phyloP scores from a whole-genome alignment of 768 basidiomycete species.

The Russula virescens region DNA sequence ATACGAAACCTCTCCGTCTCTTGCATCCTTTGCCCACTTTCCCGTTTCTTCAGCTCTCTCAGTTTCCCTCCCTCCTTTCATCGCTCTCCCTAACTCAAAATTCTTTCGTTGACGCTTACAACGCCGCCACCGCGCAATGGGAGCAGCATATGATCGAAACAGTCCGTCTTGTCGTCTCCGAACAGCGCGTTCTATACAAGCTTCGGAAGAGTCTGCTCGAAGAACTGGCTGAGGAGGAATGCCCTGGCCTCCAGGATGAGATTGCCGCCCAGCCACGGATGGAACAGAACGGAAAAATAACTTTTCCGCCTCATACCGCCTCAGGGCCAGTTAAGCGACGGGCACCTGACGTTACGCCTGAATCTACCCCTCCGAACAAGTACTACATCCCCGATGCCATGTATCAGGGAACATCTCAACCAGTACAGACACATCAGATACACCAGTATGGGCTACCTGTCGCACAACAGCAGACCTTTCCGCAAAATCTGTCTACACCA shows the following conservation, averaged over 20 bases:
- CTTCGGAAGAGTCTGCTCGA: constrained; percentile 53
- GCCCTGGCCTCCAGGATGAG: constrained; percentile 51
- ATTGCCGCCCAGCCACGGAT: constrained; percentile 40
- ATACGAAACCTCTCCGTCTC: constrained; percentile 25
- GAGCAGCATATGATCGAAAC: constrained; percentile 58
- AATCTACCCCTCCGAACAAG: constrained; percentile 22
- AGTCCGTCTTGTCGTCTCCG: constrained; percentile 52
- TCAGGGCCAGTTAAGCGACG: constrained; percentile 19
- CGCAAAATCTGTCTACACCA: constrained; percentile 23
- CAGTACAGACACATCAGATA: constrained; percentile 7
- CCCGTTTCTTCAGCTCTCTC: constrained; percentile 56
- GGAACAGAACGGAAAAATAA: constrained; percentile 14
- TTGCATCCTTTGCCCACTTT: constrained; percentile 45
- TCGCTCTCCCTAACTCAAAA: constrained; percentile 48
- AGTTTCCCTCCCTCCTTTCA: constrained; percentile 44
- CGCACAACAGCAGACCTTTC: constrained; percentile 18
- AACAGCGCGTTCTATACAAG: constrained; percentile 59
- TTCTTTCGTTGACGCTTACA: constrained; percentile 59
- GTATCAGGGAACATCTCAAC: constrained; percentile 15
- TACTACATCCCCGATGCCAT: constrained; percentile 20
- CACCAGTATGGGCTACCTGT: constrained; percentile 19
- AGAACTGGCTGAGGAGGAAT: constrained; percentile 52
- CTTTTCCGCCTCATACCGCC: constrained; percentile 18
- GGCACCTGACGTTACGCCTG: constrained; percentile 19
- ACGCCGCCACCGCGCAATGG: constrained; percentile 51